Evolutionary conservation across 2,329 filamentous ascomycete genomes (phyloP).

Genomic region (Calcarisporium arbuscula): DNA sequence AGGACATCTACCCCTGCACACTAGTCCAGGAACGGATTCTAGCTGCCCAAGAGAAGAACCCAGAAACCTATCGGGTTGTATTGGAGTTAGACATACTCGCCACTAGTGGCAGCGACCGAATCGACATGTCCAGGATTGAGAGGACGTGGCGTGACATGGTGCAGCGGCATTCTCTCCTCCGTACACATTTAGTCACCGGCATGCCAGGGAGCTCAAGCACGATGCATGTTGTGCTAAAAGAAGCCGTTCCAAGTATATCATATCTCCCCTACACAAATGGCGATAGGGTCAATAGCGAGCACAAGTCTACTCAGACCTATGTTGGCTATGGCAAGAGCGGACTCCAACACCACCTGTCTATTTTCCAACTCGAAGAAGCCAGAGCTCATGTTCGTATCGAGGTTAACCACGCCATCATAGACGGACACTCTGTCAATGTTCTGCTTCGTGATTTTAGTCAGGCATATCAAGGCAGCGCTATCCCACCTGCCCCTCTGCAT

Average conservation of each 20-base stretch:
- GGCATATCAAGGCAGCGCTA: slow-evolving; percentile 1
- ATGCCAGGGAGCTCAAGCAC: slow-evolving; percentile 5
- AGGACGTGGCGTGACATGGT: slow-evolving; percentile 9
- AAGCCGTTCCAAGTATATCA: slow-evolving; percentile 4
- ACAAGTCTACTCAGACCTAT: too few species aligned
- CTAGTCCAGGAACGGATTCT: slow-evolving; percentile 25
- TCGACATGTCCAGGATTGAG: slow-evolving; percentile 5
- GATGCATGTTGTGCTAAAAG: slow-evolving; percentile 8
- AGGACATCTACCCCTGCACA: slow-evolving; percentile 25
- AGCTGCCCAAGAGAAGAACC: slow-evolving; percentile 17
- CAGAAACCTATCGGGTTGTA: slow-evolving; percentile 19
- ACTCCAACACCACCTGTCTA: slow-evolving; percentile 6
- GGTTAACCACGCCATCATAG: slow-evolving; percentile 4
- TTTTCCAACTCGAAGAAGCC: neutral
- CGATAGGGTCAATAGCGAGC: too few species aligned
- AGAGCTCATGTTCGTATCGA: slow-evolving; percentile 2
- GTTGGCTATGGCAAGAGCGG: too few species aligned
- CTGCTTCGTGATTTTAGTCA: slow-evolving; percentile 2
- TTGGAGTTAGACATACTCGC: neutral
- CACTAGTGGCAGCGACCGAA: neutral
- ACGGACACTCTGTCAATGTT: slow-evolving; percentile 5
- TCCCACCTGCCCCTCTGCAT: neutral
- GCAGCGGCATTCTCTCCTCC: slow-evolving; percentile 10
- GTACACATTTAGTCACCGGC: slow-evolving; percentile 8
- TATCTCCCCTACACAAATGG: neutral